Evolutionary conservation across 768 basidiomycete genomes (phyloP), one percentile per base, ranked within the genome.

Genomic region (Lanmaoa rubissima): DNA sequence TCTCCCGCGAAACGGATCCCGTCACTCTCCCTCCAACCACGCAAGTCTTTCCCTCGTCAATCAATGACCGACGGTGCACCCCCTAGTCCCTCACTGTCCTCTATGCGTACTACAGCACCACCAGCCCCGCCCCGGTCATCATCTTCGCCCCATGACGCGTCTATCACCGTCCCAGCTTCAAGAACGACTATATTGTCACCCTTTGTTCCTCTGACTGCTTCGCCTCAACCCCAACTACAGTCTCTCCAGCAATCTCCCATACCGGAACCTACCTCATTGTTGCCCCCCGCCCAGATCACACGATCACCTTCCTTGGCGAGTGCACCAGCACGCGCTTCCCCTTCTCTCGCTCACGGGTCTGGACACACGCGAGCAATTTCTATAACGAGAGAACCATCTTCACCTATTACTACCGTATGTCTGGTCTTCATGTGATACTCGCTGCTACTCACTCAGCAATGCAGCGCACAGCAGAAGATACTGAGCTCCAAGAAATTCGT

Each of bases 401-500:
- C 69, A 11, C 65, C 70, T 16, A 51, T 55, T 10, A 26, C 61
- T 31, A 65, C 60, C 14, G 70, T 69, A 26, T 16, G 67, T 60
- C 38, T 45, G 13, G 9, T 49, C 46, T 38, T 28, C 21, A 9
- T 35, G 21, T 31, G 21, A 41, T 44, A 17, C 52, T 42, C 48
- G 5, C 31, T 14, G 47, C 40, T 26, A 58, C 48, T 71, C 63
- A 62, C n/a, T 17, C 17, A 8, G 28, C 17, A 17, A 52, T 51
- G 4, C 54, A 71, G 63, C 69, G 67, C 40, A 67, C 62, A 26
- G 67, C 55, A 51, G 83, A 87, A 59, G 87, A 86, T 54, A 71
- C 79, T 51, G 87, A 89, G 65, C 71, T 84, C 19, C 87, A 95
- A 72, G 92, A 95, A 70, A 76, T 94, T 48, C 84, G 87, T 41